These are phyloP conservation scores for Ophiosphaerella herpotricha DNA, from an alignment of 2,329 filamentous ascomycete genomes.

Conservation along the genomic window DNA sequence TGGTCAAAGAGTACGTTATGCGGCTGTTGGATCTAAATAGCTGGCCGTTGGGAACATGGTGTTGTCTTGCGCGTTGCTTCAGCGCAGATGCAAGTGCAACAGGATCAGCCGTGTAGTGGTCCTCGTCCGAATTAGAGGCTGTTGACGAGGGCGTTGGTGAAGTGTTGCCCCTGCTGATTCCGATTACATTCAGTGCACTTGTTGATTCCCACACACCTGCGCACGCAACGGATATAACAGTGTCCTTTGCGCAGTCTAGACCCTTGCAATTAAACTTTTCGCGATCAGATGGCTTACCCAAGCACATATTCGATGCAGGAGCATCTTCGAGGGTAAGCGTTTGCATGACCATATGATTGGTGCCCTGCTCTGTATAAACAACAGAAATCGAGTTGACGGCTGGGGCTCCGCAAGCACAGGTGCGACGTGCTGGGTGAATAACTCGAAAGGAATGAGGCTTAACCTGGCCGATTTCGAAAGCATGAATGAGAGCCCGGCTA, in stretches of 20 bases:
- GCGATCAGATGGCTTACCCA: conserved; percentile 52
- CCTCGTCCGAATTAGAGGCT: conserved; percentile 31
- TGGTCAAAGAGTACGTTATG: conserved; percentile 3
- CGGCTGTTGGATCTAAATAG: conserved; percentile 8
- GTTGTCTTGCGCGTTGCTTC: conserved; percentile 32
- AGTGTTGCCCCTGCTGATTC: conserved; percentile 58
- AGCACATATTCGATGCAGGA: conserved; percentile 60
- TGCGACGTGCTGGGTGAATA: conserved; percentile 59
- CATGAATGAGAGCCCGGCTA: conserved; percentile 62
- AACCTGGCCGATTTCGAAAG: conserved; percentile 64
- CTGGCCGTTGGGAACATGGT: conserved; percentile 10
- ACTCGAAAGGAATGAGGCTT: conserved; percentile 64
- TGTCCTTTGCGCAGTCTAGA: conserved; percentile 52
- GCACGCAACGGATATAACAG: conserved; percentile 60
- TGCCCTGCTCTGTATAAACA: conserved; percentile 64
- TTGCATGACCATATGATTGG: conserved; percentile 67
- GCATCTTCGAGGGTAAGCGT: conserved; percentile 62
- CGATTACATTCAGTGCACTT: conserved; percentile 64
- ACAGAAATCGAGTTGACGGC: conserved; percentile 68
- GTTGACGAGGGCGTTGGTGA: conserved; percentile 35
- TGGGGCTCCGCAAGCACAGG: conserved; percentile 58
- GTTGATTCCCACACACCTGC: conserved; percentile 70
- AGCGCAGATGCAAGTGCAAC: conserved; percentile 27
- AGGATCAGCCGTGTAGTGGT: conserved; percentile 14
- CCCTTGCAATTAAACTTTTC: conserved; percentile 38